Evolutionary conservation across 306 rosid genomes (phyloP), one percentile per base, ranked within the genome.

Genomic region (Pachyrhizus erosus): DNA sequence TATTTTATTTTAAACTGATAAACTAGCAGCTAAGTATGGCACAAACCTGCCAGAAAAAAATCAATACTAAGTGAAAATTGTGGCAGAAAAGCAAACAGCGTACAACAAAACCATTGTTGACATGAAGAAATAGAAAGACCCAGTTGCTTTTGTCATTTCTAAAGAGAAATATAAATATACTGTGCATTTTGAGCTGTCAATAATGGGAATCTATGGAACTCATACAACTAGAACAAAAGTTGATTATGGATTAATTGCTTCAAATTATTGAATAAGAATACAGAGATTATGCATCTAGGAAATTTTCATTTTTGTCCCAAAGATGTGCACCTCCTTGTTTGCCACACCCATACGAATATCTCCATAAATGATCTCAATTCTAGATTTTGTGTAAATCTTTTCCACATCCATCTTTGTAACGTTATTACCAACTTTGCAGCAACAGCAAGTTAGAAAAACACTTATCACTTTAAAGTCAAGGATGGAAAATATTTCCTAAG

Each of bases 251-350:
- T 23, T 76, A 34, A 70, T 33, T 83, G 31, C 31, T 64, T 52
- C n/a, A 54, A 78, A 72, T 31, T 60, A 51, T 26, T 68, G 29
- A 60, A 39, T n/a, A 70, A 67, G 40, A 33, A 13, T 74, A 45
- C 24, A 67, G n/a, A 40, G 27, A 40, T 80, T 70, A 69, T 48
- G 83, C 82, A 80, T 51, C 70, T 14, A 70, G 5, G 42, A 76
- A 74, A 70, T 9, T 70, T 85, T 43, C 68, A 55, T 18, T 57
- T 24, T 17, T 5, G 71, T 42, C 43, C 24, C 21, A 39, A 67
- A 61, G 27, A 29, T 61, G 39, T 48, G 46, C 21, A 69, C 45
- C 73, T 27, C 5, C 73, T n/a, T 43, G 18, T 39, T 49, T 49
- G 27, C 24, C 5, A 69, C 18, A 69, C 40, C 13, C 5, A 13